Evolutionary conservation across 2,329 filamentous ascomycete genomes (phyloP), one percentile per base, ranked within the genome.

Genomic region (Trichoderma endophyticum): DNA sequence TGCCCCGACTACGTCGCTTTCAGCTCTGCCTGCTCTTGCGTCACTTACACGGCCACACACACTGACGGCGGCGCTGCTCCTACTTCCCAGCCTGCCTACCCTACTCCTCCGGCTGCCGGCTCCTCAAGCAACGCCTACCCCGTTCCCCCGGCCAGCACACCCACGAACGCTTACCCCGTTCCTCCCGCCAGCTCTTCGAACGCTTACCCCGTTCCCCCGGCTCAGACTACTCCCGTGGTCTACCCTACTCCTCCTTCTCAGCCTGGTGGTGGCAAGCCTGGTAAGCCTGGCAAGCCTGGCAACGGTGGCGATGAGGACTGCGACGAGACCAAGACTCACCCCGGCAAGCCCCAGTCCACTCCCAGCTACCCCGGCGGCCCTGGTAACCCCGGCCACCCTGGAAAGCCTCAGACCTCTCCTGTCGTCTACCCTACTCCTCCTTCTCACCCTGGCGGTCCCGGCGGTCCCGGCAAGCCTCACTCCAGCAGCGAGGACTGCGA

Each of bases 21-120:
- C 67, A 76, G 73, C 74, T 82, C 81, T 56, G 81, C 80, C 59
- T 82, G 81, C 78, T 82, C 80, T 6, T 82, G 81, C 77, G 76
- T 82, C 75, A 78, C 78, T 70, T 81, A 82, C 75, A 79, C 79
- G 57, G 75, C 78, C 57, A 80, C 79, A 24, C 77, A 79, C 72
- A 75, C 74, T 14, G 73, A 69, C 48, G 72, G 70, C 66, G 72
- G 34, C n/a, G 61, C 73, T n/a, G 62, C 76, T 32, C 70, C 74
- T 30, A 51, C 73, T n/a, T 61, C 66, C 57, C 68, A 61, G n/a
- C 61, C 63, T 14, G 59, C 65, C 21, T 65, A 65, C 30, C 69
- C 65, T 65, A 60, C 65, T 48, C 57, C 65, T 48, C 39, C 66
- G 26, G 68, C 67, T 18, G 61, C 11, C 6, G 7, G 28, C 28